Conservation (phyloP, 139 green algal genomes). For the Chlamydomonas sp. region DNA sequence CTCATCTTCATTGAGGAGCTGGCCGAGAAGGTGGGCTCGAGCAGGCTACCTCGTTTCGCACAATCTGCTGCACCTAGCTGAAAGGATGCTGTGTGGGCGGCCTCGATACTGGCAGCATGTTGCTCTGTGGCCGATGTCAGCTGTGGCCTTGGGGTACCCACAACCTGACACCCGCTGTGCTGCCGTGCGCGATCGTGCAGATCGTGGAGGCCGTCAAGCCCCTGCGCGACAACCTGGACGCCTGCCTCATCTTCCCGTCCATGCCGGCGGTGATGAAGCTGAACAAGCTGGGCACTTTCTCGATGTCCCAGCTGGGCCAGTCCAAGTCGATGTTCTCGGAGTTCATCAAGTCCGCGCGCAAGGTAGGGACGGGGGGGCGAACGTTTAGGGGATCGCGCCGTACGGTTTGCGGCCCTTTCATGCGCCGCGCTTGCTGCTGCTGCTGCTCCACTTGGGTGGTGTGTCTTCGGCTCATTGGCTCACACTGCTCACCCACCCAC, state of each 20-base stretch:
- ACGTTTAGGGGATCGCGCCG: background rate
- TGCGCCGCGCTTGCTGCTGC: background rate
- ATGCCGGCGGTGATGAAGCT: conserved; percentile 99
- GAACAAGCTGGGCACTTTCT: conserved; percentile 99
- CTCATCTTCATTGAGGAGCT: conserved; percentile 99
- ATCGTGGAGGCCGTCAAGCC: conserved; percentile 90
- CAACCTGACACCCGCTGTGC: background rate
- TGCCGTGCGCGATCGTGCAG: conserved; percentile 39
- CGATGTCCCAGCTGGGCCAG: conserved; percentile 96
- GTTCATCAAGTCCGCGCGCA: conserved; percentile 91
- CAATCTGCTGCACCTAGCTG: background rate
- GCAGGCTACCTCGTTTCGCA: background rate
- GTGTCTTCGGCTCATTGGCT: background rate
- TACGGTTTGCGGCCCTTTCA: background rate
- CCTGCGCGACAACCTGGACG: conserved; percentile 87
- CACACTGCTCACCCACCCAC: too few species aligned
- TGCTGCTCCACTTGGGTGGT: background rate
- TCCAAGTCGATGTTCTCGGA: conserved; percentile 94
- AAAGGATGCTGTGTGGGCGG: too few species aligned
- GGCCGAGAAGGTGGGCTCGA: conserved; percentile 88
- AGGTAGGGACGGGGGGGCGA: conserved; percentile 10
- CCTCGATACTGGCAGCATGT: too few species aligned
- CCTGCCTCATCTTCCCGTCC: conserved; percentile 98
- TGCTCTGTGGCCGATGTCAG: too few species aligned
- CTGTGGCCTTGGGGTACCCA: background rate